These are phyloP conservation scores for Xylaria polymorpha DNA, from an alignment of 2,329 filamentous ascomycete genomes.

Conservation along the genomic window DNA sequence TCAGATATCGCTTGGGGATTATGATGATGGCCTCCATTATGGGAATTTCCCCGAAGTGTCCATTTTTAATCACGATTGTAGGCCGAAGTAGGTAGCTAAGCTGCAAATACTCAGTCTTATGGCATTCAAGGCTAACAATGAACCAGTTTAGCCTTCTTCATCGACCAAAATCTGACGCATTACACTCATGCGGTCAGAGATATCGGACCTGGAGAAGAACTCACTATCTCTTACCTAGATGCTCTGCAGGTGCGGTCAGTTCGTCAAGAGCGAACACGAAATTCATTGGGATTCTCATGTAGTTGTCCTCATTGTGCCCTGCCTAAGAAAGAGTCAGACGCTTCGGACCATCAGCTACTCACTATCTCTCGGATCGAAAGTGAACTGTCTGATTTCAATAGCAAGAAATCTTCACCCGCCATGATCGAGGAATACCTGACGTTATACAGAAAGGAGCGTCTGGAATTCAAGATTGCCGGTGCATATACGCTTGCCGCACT, in stretches of 20 bases:
- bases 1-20: slow-evolving; percentile 38
- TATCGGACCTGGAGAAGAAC: slow-evolving; percentile 52
- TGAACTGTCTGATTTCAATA: slow-evolving; percentile 36
- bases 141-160: slow-evolving; percentile 49
- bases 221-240: slow-evolving; percentile 56
- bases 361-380: slow-evolving; percentile 50
- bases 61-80: slow-evolving; percentile 57
- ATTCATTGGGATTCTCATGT: slow-evolving; percentile 56
- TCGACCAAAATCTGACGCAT: slow-evolving; percentile 54
- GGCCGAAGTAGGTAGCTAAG: slow-evolving; percentile 49
- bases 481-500: slow-evolving; percentile 55
- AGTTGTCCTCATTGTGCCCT: slow-evolving; percentile 52
- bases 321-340: slow-evolving; percentile 38
- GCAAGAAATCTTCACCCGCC: slow-evolving; percentile 36
- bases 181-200: slow-evolving; percentile 52
- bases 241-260: slow-evolving; percentile 48
- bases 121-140: slow-evolving; percentile 3
- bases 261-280: slow-evolving; percentile 49
- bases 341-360: slow-evolving; percentile 49
- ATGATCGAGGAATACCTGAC: slow-evolving; percentile 50
- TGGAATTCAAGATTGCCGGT: slow-evolving; percentile 54
- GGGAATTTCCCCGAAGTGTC: slow-evolving; percentile 54
- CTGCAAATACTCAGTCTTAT: not conserved
- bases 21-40: slow-evolving; percentile 38
- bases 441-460: slow-evolving; percentile 52